These are phyloP conservation scores for Astrephomene gubernaculifera DNA, from an alignment of 139 green algal genomes.

Conservation along the genomic window DNA sequence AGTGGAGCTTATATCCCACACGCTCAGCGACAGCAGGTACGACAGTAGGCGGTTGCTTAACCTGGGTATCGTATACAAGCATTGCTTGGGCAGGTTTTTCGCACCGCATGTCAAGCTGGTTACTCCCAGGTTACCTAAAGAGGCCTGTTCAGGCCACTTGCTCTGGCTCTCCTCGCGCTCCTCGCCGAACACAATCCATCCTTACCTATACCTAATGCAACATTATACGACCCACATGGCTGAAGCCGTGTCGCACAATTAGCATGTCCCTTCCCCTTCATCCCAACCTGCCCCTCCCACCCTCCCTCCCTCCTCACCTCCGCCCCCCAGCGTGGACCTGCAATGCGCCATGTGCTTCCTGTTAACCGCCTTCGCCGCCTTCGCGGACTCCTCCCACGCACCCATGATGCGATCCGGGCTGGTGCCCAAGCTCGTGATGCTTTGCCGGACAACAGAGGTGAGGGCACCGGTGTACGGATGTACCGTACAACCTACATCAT, in stretches of 20 bases:
- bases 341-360: constrained; percentile 55
- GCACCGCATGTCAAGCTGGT: too few species aligned
- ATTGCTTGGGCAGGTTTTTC: too few species aligned
- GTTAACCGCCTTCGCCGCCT: constrained; percentile 54
- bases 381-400: constrained; percentile 44
- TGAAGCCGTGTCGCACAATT: too few species aligned
- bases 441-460: constrained; percentile 21
- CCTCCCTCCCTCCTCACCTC: neutral
- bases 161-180: too few species aligned
- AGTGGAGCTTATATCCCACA: constrained; percentile 47
- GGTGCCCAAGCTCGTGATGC: constrained; percentile 44
- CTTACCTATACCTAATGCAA: too few species aligned
- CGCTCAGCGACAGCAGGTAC: constrained; percentile 20
- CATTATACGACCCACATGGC: too few species aligned
- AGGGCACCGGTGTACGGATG: neutral
- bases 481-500: neutral
- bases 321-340: constrained; percentile 27
- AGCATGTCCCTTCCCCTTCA: too few species aligned
- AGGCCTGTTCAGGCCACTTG: too few species aligned
- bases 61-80: too few species aligned
- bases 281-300: neutral
- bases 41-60: too few species aligned
- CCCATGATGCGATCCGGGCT: constrained; percentile 49
- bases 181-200: too few species aligned
- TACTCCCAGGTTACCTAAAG: too few species aligned